Conservation (phyloP, 768 basidiomycete genomes). For the Mycena chlorophos region DNA sequence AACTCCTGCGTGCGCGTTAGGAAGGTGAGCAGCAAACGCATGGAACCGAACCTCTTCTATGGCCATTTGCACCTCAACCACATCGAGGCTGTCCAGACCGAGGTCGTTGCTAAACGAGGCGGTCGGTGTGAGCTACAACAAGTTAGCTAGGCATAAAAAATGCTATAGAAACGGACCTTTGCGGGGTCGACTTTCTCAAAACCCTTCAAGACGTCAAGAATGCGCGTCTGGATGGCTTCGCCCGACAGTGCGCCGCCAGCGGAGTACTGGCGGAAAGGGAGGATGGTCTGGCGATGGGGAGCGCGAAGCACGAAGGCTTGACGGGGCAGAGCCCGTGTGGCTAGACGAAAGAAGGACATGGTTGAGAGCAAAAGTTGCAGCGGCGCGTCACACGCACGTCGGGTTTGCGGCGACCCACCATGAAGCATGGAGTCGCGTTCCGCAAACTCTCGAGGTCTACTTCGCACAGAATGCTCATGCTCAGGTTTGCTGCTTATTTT, state of each 20-base stretch:
- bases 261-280: constrained; percentile 60
- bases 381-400: constrained; percentile 11
- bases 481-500: constrained; percentile 58
- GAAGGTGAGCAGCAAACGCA: constrained; percentile 1
- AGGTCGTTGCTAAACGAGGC: constrained; percentile 80
- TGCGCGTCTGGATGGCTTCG: constrained; percentile 68
- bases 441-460: constrained; percentile 90
- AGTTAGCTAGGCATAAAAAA: not conserved
- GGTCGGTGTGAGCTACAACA: constrained; percentile 57
- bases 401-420: constrained; percentile 35
- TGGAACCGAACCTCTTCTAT: constrained; percentile 73
- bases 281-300: constrained; percentile 42
- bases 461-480: constrained; percentile 90
- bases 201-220: constrained; percentile 80
- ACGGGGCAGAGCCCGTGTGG: constrained; percentile 39
- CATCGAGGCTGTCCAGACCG: constrained; percentile 92
- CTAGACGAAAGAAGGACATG: constrained; percentile 60
- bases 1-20: constrained; percentile 68
- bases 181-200: constrained; percentile 84
- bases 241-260: constrained; percentile 65
- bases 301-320: constrained; percentile 35
- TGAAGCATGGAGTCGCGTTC: constrained; percentile 95
- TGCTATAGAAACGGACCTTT: constrained; percentile 57
- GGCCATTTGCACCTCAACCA: constrained; percentile 98
- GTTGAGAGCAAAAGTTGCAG: constrained; percentile 21